Evolutionary conservation across 73 alveolate genomes (phyloP).

Genomic region (Paramecium caudatum): DNA sequence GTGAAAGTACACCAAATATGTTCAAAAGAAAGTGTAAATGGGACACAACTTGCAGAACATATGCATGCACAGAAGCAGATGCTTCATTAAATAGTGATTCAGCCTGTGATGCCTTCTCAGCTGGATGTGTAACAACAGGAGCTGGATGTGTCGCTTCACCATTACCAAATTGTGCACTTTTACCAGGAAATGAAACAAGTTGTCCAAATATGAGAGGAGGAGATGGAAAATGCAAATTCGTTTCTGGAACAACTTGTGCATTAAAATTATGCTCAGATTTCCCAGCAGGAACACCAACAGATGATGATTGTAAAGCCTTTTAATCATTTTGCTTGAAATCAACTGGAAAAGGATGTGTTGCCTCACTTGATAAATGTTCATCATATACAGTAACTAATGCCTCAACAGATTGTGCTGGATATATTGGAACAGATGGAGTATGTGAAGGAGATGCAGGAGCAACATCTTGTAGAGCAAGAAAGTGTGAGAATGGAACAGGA

Average conservation of each 20-base stretch:
- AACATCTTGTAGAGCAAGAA: slow-evolving; percentile 45
- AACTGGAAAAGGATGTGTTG: slow-evolving; percentile 59
- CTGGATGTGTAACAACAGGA: slow-evolving; percentile 52
- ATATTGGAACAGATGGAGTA: slow-evolving; percentile 35
- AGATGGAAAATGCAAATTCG: slow-evolving; percentile 58
- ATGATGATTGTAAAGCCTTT: neutral
- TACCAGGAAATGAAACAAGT: neutral
- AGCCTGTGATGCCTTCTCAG: neutral
- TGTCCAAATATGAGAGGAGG: slow-evolving; percentile 11
- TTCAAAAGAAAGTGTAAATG: slow-evolving; percentile 23
- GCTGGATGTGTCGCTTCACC: slow-evolving; percentile 41
- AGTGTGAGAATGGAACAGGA: neutral
- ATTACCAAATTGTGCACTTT: neutral
- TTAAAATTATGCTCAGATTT: neutral
- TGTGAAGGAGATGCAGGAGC: slow-evolving; percentile 32
- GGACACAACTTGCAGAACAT: slow-evolving; percentile 12
- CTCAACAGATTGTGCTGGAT: slow-evolving; percentile 31
- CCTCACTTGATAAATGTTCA: neutral
- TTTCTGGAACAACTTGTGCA: neutral
- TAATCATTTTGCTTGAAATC: neutral
- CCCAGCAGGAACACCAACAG: neutral
- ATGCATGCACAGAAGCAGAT: slow-evolving; percentile 30
- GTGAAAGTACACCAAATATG: slow-evolving; percentile 34
- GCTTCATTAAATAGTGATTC: neutral
- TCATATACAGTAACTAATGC: slow-evolving; percentile 1